A percentile compares a stretch with the other conserved stretches of the same genome.
Evolutionary conservation across 352 stramenopile genomes (phyloP).

Genomic region (Globisporangium carolinianum): DNA sequence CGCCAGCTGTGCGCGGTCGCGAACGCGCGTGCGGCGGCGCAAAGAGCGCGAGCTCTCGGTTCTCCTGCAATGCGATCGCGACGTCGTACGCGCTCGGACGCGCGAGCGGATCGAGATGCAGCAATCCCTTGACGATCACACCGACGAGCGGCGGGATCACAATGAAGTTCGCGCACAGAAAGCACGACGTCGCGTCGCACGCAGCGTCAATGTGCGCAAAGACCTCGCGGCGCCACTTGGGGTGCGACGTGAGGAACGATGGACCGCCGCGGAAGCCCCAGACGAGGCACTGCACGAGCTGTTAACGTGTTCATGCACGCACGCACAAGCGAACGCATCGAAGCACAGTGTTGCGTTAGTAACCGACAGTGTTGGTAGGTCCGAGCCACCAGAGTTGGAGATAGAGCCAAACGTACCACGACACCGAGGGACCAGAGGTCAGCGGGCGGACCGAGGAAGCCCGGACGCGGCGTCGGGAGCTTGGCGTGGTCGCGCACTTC

Average conservation of each 20-base stretch:
- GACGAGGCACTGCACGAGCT: slow-evolving; percentile 76
- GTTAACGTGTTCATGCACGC: not conserved
- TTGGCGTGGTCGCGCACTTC: slow-evolving; percentile 67
- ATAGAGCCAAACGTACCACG: slow-evolving; percentile 33
- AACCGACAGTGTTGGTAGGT: not conserved
- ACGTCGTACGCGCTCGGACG: slow-evolving; percentile 72
- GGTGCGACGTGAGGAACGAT: slow-evolving; percentile 46
- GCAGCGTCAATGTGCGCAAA: slow-evolving; percentile 67
- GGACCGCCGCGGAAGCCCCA: slow-evolving; percentile 71
- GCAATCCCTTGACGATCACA: slow-evolving; percentile 70
- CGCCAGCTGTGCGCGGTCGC: not conserved
- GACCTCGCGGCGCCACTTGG: slow-evolving; percentile 69
- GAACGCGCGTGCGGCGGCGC: slow-evolving; percentile 14
- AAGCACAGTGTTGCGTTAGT: slow-evolving; percentile 1
- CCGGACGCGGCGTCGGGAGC: slow-evolving; percentile 38
- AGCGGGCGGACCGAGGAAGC: slow-evolving; percentile 59
- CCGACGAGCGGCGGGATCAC: slow-evolving; percentile 67
- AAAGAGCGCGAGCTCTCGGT: slow-evolving; percentile 52
- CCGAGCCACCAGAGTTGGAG: no score
- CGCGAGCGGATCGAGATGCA: slow-evolving; percentile 58
- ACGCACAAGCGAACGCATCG: not conserved
- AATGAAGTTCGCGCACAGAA: slow-evolving; percentile 78
- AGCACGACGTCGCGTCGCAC: slow-evolving; percentile 46
- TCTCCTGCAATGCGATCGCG: slow-evolving; percentile 58
- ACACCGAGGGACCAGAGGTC: slow-evolving; percentile 79